phyloP scores from a whole-genome alignment of 164 flowering plant species.

The Aristolochia fimbriata region DNA sequence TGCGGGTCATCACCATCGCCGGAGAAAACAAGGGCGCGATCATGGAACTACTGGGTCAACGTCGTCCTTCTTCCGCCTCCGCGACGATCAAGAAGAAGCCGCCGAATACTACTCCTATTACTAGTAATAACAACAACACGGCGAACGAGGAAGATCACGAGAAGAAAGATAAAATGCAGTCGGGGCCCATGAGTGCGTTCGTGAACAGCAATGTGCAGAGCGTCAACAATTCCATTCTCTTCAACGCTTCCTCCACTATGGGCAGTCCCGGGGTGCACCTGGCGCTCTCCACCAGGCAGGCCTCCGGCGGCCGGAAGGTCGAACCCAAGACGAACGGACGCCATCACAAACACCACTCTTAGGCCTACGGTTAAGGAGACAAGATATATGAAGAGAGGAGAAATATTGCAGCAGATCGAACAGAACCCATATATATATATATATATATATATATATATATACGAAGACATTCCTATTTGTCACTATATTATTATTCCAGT shows the following conservation, averaged over 20 bases:
- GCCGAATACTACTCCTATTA: too few relatives aligned
- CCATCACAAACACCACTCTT: too few relatives aligned
- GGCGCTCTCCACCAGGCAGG: constrained; percentile 31
- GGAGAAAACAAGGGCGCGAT: constrained; percentile 84
- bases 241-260: constrained; percentile 24
- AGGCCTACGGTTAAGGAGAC: too few relatives aligned
- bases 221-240: constrained; percentile 52
- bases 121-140: constrained; percentile 5
- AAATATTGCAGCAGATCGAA: too few relatives aligned
- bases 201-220: constrained; percentile 72
- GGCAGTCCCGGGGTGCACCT: constrained; percentile 64
- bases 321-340: too few relatives aligned
- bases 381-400: too few relatives aligned
- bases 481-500: too few relatives aligned
- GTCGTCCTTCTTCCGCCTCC: constrained; percentile 11
- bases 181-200: constrained; percentile 24
- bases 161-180: constrained; percentile 8
- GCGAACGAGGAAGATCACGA: constrained; percentile 7
- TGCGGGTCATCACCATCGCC: constrained; percentile 50
- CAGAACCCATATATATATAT: too few relatives aligned
- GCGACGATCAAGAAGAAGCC: constrained; percentile 10
- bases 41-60: constrained; percentile 46
- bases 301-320: background rate
- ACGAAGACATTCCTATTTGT: too few relatives aligned
- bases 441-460: too few relatives aligned